phyloP scores from a whole-genome alignment of 208 protist genomes.

The Leishmania aethiopica region DNA sequence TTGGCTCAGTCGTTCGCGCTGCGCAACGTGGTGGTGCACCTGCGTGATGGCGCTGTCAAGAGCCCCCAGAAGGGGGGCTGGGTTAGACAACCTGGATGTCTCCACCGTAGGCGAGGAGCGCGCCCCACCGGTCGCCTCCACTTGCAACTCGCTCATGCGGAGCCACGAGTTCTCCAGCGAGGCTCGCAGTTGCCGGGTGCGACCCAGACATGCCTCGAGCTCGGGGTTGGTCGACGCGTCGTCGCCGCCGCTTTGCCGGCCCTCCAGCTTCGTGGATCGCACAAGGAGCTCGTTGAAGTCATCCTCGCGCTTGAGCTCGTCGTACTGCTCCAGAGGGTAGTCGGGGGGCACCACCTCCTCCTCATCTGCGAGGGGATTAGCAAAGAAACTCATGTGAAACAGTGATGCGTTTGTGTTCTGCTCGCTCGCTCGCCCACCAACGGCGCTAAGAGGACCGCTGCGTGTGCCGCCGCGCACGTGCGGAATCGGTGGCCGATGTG shows the following conservation, averaged over 20 bases:
- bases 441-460: neutral
- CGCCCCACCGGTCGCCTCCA: neutral
- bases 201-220: constrained; percentile 20
- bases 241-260: neutral
- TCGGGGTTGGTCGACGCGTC: constrained; percentile 2
- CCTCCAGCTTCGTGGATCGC: constrained; percentile 23
- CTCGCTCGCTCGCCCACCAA: neutral
- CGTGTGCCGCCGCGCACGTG: neutral
- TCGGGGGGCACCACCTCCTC: constrained; percentile 48
- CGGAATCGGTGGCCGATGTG: neutral
- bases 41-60: neutral
- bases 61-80: neutral
- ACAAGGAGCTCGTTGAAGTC: constrained; percentile 80
- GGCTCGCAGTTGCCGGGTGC: constrained; percentile 15
- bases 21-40: constrained; percentile 7
- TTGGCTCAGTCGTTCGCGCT: constrained; percentile 15
- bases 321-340: constrained; percentile 69
- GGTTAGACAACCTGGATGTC: neutral
- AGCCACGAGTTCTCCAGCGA: constrained; percentile 24
- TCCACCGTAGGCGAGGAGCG: neutral
- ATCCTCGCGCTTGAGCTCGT: constrained; percentile 64
- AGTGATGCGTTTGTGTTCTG: neutral
- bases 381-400: constrained; percentile 56
- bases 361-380: constrained; percentile 77
- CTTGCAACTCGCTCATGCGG: constrained; percentile 9